Evolutionary conservation across 2,329 filamentous ascomycete genomes (phyloP).

Genomic region (Mariannaea elegans): DNA sequence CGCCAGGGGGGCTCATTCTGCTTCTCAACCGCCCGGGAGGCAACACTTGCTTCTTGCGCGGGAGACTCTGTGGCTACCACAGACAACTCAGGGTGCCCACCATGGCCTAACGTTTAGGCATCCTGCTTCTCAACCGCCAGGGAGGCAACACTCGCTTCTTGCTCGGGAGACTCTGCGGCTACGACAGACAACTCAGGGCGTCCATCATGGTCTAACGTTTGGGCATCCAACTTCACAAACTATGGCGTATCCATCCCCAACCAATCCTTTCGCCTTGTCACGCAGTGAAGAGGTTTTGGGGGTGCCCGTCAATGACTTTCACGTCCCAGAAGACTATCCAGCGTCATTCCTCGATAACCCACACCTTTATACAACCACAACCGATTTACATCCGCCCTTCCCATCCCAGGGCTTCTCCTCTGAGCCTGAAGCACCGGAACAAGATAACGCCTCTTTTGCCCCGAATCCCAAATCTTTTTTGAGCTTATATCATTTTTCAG

Average conservation of each 20-base stretch:
- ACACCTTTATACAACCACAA: conserved; percentile 3
- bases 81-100: not conserved
- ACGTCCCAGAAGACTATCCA: conserved; percentile 31
- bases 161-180: too few relatives aligned
- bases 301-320: conserved; percentile 14
- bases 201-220: conserved; percentile 26
- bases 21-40: too few relatives aligned
- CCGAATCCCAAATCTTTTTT: conserved; percentile 18
- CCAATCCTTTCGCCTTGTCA: conserved; percentile 22
- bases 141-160: too few relatives aligned
- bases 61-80: conserved; percentile 4
- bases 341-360: conserved; percentile 32
- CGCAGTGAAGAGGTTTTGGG: conserved; percentile 12
- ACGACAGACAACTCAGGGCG: too few relatives aligned
- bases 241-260: conserved; percentile 26
- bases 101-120: too few relatives aligned
- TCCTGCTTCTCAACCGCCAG: too few relatives aligned
- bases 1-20: too few relatives aligned
- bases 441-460: conserved; percentile 18
- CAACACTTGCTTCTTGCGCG: conserved; percentile 16
- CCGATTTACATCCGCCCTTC: conserved; percentile 18
- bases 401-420: conserved; percentile 17
- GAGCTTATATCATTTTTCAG: too few relatives aligned
- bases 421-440: not conserved
- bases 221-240: conserved; percentile 29